A percentile compares a stretch with the other conserved stretches of the same genome.
Evolutionary conservation across 2,329 filamentous ascomycete genomes (phyloP).

Genomic region (Grosmannia huntii): DNA sequence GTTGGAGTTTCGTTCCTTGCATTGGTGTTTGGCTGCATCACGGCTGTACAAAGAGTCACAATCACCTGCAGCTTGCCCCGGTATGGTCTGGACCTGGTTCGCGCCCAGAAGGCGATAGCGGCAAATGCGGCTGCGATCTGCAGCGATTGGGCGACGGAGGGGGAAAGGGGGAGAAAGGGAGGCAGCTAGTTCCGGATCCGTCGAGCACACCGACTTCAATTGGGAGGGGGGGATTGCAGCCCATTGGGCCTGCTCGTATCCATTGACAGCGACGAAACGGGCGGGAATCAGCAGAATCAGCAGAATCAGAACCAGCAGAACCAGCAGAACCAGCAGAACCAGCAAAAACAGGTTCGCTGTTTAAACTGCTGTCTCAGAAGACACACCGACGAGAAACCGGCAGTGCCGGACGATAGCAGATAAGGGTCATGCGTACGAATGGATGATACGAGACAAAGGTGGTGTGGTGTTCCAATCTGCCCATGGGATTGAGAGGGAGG

Average conservation of each 20-base stretch:
- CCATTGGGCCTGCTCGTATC: background rate
- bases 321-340: too few species aligned
- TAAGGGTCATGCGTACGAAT: conserved; percentile 1
- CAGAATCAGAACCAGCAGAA: too few species aligned
- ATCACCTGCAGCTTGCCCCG: background rate
- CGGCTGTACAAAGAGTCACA: background rate
- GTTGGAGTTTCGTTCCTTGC: background rate
- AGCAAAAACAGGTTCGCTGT: too few species aligned
- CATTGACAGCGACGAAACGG: background rate
- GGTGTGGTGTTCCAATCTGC: conserved; percentile 1
- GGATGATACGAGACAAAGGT: background rate
- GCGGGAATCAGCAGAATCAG: background rate
- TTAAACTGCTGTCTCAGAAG: background rate
- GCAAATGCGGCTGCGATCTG: background rate
- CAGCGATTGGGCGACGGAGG: background rate
- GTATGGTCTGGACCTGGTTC: background rate
- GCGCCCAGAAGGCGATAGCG: background rate
- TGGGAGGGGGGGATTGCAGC: background rate
- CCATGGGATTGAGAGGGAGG: background rate
- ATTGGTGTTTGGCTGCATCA: background rate
- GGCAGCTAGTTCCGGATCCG: background rate
- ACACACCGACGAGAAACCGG: background rate
- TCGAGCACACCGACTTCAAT: background rate
- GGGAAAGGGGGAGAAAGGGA: background rate
- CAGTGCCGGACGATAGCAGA: background rate